Evolutionary conservation across 208 protist genomes (phyloP).

Genomic region (Acanthamoeba comandoni): DNA sequence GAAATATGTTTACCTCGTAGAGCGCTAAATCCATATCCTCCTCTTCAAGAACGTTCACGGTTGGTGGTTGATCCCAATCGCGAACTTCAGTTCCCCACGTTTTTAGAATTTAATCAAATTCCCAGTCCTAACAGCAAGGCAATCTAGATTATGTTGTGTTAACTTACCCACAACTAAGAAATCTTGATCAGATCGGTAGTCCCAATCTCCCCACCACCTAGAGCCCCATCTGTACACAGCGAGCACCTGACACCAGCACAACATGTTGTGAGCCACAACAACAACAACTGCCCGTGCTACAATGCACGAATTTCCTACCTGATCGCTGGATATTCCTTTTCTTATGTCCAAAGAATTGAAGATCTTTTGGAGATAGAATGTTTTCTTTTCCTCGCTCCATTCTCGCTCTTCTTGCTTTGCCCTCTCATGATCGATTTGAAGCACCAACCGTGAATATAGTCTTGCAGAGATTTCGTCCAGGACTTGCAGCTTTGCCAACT

Average conservation of each 20-base stretch:
- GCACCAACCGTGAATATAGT: neutral
- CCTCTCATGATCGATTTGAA: neutral
- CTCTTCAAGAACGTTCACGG: conserved; percentile 29
- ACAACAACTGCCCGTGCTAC: neutral
- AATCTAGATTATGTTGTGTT: neutral
- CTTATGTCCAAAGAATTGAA: neutral
- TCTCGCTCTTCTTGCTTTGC: neutral
- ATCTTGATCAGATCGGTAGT: conserved; percentile 22
- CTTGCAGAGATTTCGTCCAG: conserved; percentile 28
- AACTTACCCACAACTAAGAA: conserved; percentile 40
- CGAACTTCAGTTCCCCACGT: neutral
- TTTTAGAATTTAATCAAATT: neutral
- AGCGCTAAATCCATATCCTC: conserved; percentile 35
- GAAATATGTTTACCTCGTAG: conserved; percentile 62
- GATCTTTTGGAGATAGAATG: conserved; percentile 10
- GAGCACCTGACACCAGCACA: neutral
- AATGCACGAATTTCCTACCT: conserved; percentile 3
- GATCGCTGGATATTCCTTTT: conserved; percentile 1
- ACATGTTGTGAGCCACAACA: neutral
- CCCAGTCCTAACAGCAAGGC: neutral
- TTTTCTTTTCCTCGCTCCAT: conserved; percentile 16
- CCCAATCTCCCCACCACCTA: conserved; percentile 39
- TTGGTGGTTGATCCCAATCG: conserved; percentile 55
- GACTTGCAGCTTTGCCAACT: conserved; percentile 41
- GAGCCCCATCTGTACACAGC: conserved; percentile 68